Evolutionary conservation across 805 yeast genomes (phyloP), one percentile per base, ranked within the genome.

Genomic region (Ogataea neopini): DNA sequence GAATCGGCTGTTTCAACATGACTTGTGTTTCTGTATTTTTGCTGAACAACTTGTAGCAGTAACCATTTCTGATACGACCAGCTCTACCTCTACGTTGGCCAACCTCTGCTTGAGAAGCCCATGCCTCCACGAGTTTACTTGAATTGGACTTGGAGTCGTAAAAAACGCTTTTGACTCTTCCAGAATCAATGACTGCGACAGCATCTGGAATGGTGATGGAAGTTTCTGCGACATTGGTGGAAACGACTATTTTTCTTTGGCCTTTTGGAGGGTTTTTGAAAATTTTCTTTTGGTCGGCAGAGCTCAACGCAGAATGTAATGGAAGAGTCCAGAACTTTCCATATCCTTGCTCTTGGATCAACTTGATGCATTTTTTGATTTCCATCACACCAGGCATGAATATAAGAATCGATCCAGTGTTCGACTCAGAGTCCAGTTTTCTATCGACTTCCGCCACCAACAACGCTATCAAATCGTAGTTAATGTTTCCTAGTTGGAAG

Each of bases 161-260:
- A 22, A 79, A 76, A 58, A 88, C 78, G 13, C 83, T 82, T 59
- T 92, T 92, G 5, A 88, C 91, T 44, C 89, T 72, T 1, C 99
- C 99, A 1, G 87, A 71, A 61, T 92, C 98, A 36, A 92, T 77
- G 1, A 92, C 97, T 0, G 83, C 96, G 9, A 90, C 96, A 66
- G 92, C 88, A 66, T 92, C 99, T 13, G 96, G 88, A 46, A 92
- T 92, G 1, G 99, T 92, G 54, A 92, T 90, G 13, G 99, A 92
- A 0, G 99, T 92, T 68, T 92, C 99, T 0, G 99, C 99, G 49
- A 92, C 88, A 62, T 92, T 91, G 0, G 99, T 92, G 1, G 96
- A 80, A 0, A 86, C 92, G 10, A 92, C 90, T 32, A 92, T 77
- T 57, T 92, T 92, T 52, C 97, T 74, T 1, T 60, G 50, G 11